Conservation (phyloP, 305 asterid species). For the Fraxinus platypoda region DNA sequence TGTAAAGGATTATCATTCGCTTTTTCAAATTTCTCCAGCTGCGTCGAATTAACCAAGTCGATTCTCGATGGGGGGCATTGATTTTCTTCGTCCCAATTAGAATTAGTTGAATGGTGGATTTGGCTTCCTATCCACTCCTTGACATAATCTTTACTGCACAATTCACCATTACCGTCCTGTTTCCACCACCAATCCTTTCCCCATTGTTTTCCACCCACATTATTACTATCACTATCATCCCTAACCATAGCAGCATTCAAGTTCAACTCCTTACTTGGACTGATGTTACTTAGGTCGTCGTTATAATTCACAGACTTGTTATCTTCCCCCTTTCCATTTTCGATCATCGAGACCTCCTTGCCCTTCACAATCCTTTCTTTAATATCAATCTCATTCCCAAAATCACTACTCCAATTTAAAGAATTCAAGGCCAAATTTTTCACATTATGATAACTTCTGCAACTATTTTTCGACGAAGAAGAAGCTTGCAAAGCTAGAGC, state of each 20-base stretch:
- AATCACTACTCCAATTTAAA: conserved; percentile 33
- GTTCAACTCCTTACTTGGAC: conserved; percentile 55
- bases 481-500: conserved; percentile 92
- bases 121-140: conserved; percentile 97
- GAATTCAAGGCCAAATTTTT: conserved; percentile 46
- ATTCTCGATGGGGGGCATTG: conserved; percentile 37
- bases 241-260: conserved; percentile 28
- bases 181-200: conserved; percentile 99
- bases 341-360: conserved; percentile 40
- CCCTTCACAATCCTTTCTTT: conserved; percentile 48
- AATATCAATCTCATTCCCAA: conserved; percentile 32
- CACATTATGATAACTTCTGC: conserved; percentile 44
- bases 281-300: conserved; percentile 49
- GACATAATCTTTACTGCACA: conserved; percentile 85
- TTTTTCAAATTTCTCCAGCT: conserved; percentile 33
- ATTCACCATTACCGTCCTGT: conserved; percentile 88
- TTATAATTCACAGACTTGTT: conserved; percentile 47
- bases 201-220: conserved; percentile 57
- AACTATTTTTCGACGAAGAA: conserved; percentile 51
- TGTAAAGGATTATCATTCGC: conserved; percentile 33
- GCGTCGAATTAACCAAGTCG: conserved; percentile 21
- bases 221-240: conserved; percentile 27
- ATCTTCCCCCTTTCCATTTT: conserved; percentile 44
- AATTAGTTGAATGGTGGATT: conserved; percentile 46
- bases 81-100: conserved; percentile 70